Percentiles rank a stretch among this genome's conserved stretches.
These are phyloP conservation scores for Amanita phalloides DNA, from an alignment of 768 basidiomycete genomes.

Conservation along the genomic window DNA sequence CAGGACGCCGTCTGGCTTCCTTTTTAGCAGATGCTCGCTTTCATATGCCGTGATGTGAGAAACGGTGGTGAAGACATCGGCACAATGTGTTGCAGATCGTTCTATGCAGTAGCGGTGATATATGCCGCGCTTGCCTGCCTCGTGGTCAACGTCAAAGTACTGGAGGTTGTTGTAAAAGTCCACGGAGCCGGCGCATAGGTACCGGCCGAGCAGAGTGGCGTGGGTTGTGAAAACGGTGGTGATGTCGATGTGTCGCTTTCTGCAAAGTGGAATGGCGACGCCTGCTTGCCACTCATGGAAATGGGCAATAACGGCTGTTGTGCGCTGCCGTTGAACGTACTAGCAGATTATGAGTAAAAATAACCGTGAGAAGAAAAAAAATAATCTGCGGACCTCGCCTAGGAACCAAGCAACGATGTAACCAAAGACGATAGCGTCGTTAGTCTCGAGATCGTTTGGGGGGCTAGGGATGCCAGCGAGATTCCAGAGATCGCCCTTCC, in stretches of 20 bases:
- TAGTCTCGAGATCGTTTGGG: conserved; percentile 94
- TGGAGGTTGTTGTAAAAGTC: conserved; percentile 99
- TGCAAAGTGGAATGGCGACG: conserved; percentile 86
- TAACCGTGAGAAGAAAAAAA: conserved; percentile 3
- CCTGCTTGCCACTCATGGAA: conserved; percentile 99
- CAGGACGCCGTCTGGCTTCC: conserved; percentile 94
- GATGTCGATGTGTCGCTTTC: conserved; percentile 95
- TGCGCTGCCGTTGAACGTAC: conserved; percentile 75
- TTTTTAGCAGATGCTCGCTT: conserved; percentile 89
- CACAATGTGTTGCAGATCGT: conserved; percentile 86
- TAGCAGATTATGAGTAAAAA: conserved; percentile 17
- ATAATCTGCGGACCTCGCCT: conserved; percentile 65
- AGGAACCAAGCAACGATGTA: conserved; percentile 99
- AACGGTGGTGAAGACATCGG: conserved; percentile 97
- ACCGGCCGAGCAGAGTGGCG: conserved; percentile 95
- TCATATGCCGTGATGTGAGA: conserved; percentile 99
- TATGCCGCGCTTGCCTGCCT: conserved; percentile 97
- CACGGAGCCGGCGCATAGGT: conserved; percentile 95
- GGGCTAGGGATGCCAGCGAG: conserved; percentile 96
- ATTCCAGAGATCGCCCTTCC: conserved; percentile 99
- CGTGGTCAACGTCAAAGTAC: conserved; percentile 99
- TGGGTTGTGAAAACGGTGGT: conserved; percentile 99
- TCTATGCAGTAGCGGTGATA: conserved; percentile 98
- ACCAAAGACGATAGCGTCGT: conserved; percentile 95
- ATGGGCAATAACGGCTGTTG: conserved; percentile 88